Percentiles rank a stretch among this genome's conserved stretches.
Conservation (phyloP, 345 rosid species). For the Reutealis trisperma region DNA sequence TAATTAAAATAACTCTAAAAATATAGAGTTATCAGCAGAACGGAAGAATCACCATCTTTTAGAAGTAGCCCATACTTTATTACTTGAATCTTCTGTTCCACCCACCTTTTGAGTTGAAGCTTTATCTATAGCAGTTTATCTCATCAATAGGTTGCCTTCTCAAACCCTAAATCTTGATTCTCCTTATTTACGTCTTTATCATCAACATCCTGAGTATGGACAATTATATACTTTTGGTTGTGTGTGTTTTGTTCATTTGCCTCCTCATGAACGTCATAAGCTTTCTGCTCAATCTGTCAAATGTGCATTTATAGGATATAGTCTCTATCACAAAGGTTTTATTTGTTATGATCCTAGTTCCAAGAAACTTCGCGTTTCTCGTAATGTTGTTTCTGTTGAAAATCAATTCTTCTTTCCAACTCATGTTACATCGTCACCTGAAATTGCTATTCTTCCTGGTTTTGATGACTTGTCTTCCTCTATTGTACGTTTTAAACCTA, state of each 20-base stretch:
- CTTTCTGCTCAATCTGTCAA: not conserved
- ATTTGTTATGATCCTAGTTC: not conserved
- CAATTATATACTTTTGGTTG: too few species aligned
- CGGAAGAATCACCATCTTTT: not conserved
- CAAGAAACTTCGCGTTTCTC: not conserved
- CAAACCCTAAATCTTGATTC: too few species aligned
- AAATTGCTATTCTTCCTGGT: not conserved
- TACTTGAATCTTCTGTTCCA: not conserved
- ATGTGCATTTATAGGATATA: not conserved
- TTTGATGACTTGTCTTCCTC: not conserved
- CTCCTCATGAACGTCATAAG: not conserved
- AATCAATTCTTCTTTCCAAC: not conserved
- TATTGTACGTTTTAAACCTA: not conserved
- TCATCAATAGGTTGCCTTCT: too few species aligned
- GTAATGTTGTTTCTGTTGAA: not conserved
- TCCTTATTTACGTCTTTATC: not conserved
- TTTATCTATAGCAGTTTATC: not conserved
- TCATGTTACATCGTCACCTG: not conserved
- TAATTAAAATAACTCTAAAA: too few species aligned
- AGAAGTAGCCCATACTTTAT: not conserved
- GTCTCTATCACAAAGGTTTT: not conserved
- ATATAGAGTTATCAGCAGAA: too few species aligned
- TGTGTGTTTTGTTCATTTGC: too few species aligned
- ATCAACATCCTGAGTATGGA: not conserved
- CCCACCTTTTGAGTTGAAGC: conserved; percentile 5